These are phyloP conservation scores for Aspergillus neoniger DNA, from an alignment of 2,329 filamentous ascomycete species.

Conservation along the genomic window DNA sequence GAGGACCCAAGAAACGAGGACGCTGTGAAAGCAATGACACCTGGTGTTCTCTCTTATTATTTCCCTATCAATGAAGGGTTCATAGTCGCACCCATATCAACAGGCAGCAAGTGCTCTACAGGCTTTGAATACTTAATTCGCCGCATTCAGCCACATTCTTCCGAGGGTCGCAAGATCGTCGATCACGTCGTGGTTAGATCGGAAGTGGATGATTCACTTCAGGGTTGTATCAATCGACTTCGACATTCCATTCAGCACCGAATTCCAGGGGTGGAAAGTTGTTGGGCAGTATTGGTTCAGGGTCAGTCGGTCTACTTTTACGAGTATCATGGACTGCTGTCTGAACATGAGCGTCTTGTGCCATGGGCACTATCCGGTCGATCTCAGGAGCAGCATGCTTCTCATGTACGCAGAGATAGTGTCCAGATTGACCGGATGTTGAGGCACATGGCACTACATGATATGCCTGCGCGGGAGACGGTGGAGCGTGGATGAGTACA, in stretches of 20 bases:
- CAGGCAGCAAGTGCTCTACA: not conserved
- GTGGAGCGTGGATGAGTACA: not conserved
- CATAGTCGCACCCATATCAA: not conserved
- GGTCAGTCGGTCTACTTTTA: not conserved
- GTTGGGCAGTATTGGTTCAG: not conserved
- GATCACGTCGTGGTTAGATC: conserved; percentile 7
- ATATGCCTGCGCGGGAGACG: too few species aligned
- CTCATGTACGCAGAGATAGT: not conserved
- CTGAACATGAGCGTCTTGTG: not conserved
- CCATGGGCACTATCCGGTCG: not conserved
- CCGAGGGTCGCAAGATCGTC: not conserved
- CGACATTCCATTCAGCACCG: not conserved
- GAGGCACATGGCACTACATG: not conserved
- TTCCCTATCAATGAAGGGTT: conserved; percentile 7
- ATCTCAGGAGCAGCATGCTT: not conserved
- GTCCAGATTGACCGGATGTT: not conserved
- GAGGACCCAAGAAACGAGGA: not conserved
- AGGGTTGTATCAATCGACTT: not conserved
- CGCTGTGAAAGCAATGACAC: conserved; percentile 11
- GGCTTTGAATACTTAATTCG: not conserved
- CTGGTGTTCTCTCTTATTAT: conserved; percentile 8
- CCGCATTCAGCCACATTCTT: not conserved
- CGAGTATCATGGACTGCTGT: not conserved
- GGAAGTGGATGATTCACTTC: not conserved
- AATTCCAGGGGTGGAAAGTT: not conserved